Percentiles rank a stretch among this genome's conserved stretches.
Conservation (phyloP, 1,139 yeast genomes). For the Candida tetrigidarum region DNA sequence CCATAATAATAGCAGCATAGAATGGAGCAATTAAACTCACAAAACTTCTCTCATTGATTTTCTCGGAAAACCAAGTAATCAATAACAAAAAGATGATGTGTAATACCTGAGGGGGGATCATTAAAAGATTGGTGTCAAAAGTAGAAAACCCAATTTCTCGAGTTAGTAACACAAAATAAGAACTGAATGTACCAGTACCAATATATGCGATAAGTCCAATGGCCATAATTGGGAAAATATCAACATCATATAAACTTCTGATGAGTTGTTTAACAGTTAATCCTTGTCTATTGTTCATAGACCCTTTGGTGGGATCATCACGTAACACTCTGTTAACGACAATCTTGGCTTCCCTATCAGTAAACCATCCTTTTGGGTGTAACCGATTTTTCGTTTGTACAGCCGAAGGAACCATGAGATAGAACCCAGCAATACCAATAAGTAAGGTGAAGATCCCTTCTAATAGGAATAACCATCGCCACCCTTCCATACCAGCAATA, state of each 20-base stretch:
- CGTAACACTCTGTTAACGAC: conserved; percentile 64
- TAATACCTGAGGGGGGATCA: conserved; percentile 43
- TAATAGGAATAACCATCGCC: conserved; percentile 68
- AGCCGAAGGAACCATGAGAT: conserved; percentile 63
- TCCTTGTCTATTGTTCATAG: conserved; percentile 53
- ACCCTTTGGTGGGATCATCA: conserved; percentile 58
- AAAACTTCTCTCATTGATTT: conserved; percentile 37
- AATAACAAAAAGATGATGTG: conserved; percentile 33
- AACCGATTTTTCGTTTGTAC: conserved; percentile 58
- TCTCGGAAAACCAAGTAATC: conserved; percentile 45
- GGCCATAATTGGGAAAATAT: conserved; percentile 61
- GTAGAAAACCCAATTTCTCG: conserved; percentile 59
- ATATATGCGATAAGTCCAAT: conserved; percentile 53
- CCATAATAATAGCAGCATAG: conserved; percentile 42
- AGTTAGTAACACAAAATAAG: conserved; percentile 30
- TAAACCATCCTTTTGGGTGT: conserved; percentile 66
- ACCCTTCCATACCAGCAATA: conserved; percentile 44
- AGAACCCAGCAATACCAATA: conserved; percentile 57
- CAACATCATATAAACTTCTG: conserved; percentile 52
- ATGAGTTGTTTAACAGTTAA: conserved; percentile 42
- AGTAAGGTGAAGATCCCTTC: conserved; percentile 63
- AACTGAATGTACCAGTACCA: conserved; percentile 42
- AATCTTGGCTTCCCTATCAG: conserved; percentile 63
- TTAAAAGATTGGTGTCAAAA: conserved; percentile 54
- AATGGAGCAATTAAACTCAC: conserved; percentile 39